Percentiles rank a stretch among this genome's conserved stretches.
Evolutionary conservation across 169 alveolate genomes (phyloP).

Genomic region (Theileria annulata): DNA sequence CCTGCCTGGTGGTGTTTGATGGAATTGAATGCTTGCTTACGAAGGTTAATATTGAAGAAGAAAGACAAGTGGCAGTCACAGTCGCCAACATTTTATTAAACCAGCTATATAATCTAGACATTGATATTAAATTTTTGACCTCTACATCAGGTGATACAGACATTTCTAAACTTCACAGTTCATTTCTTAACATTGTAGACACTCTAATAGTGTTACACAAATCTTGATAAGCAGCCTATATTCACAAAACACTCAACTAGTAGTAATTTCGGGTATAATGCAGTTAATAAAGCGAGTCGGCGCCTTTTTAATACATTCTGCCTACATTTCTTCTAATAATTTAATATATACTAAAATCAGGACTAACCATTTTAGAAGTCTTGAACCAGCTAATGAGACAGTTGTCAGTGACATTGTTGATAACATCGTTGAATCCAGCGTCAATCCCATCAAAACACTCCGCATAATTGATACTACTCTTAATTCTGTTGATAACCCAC

Average conservation of each 20-base stretch:
- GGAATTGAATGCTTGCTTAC: slow-evolving; percentile 47
- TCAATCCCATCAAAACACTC: not conserved
- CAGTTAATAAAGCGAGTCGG: slow-evolving; percentile 11
- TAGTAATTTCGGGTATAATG: not conserved
- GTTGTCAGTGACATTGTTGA: not conserved
- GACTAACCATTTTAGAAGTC: not conserved
- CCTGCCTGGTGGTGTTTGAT: slow-evolving; percentile 53
- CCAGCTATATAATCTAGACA: slow-evolving; percentile 35
- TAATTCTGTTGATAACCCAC: not conserved
- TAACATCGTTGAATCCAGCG: not conserved
- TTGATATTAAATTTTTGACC: slow-evolving; percentile 38
- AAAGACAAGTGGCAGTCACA: slow-evolving; percentile 32
- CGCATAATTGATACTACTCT: not conserved
- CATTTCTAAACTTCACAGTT: slow-evolving; percentile 17
- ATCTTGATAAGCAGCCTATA: not conserved
- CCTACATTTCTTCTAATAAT: not conserved
- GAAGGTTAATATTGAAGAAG: slow-evolving; percentile 1
- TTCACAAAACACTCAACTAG: no score
- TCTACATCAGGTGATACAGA: slow-evolving; percentile 40
- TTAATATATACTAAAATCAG: not conserved
- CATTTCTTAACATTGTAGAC: slow-evolving; percentile 15
- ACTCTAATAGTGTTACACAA: slow-evolving; percentile 26
- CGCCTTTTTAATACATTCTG: not conserved
- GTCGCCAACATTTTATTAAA: slow-evolving; percentile 48
- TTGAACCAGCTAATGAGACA: not conserved